These are phyloP conservation scores for Stachybotrys echinatus DNA, from an alignment of 2,329 filamentous ascomycete species.

Conservation along the genomic window DNA sequence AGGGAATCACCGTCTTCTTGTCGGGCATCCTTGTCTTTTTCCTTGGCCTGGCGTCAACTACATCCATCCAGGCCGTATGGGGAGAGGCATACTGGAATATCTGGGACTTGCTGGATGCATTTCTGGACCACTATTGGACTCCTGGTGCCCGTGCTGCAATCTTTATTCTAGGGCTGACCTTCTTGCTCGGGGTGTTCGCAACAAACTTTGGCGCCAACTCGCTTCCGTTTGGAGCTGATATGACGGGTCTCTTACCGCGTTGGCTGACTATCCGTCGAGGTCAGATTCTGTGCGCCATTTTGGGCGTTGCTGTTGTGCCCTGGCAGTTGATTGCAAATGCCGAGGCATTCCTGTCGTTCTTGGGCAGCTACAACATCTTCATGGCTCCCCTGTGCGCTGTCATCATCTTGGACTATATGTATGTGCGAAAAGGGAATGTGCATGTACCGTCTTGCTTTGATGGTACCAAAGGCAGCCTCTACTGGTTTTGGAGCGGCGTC, in stretches of 20 bases:
- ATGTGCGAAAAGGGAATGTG: conserved; percentile 21
- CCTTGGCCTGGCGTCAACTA: conserved; percentile 22
- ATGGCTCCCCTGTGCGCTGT: conserved; percentile 19
- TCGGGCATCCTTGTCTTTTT: conserved; percentile 20
- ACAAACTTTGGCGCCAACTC: conserved; percentile 22
- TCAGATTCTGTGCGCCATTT: conserved; percentile 22
- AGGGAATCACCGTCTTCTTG: conserved; percentile 18
- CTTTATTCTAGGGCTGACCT: conserved; percentile 20
- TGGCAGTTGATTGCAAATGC: conserved; percentile 23
- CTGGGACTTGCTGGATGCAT: conserved; percentile 25
- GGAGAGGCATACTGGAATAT: conserved; percentile 28
- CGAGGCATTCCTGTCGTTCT: conserved; percentile 15
- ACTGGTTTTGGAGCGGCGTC: conserved; percentile 25
- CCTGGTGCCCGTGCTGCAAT: conserved; percentile 20
- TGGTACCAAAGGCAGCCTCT: conserved; percentile 17
- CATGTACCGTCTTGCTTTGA: conserved; percentile 23
- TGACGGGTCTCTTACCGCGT: conserved; percentile 22
- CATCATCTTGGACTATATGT: conserved; percentile 28
- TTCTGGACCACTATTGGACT: conserved; percentile 28
- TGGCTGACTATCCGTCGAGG: conserved; percentile 25
- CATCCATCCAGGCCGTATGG: conserved; percentile 24
- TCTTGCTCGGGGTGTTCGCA: conserved; percentile 14
- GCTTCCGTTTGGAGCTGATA: conserved; percentile 26
- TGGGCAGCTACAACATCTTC: conserved; percentile 20
- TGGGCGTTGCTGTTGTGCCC: conserved; percentile 22